Percentiles rank a stretch among this genome's conserved stretches.
Conservation (phyloP, 352 stramenopile genomes). For the Phytopythium helicoides region DNA sequence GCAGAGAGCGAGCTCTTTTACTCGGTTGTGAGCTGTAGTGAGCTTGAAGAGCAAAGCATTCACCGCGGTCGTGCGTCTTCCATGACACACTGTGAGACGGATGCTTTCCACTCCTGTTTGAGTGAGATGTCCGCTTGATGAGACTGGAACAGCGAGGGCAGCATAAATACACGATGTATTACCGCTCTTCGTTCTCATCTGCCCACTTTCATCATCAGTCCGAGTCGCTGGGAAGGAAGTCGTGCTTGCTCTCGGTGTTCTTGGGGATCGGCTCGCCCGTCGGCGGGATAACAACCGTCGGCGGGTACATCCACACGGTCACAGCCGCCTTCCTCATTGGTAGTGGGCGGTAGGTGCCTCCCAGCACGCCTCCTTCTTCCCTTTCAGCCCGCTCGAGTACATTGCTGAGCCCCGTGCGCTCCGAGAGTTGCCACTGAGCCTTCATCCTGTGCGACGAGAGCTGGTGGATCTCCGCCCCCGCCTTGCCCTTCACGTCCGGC, state of each 20-base stretch:
- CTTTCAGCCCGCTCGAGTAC: slow-evolving; percentile 31
- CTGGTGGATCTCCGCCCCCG: slow-evolving; percentile 24
- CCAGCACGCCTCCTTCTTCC: slow-evolving; percentile 8
- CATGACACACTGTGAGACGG: slow-evolving; percentile 1
- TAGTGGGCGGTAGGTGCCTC: slow-evolving; percentile 42
- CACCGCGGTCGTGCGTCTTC: slow-evolving; percentile 1
- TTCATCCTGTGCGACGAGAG: slow-evolving; percentile 32
- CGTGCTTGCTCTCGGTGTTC: slow-evolving; percentile 27
- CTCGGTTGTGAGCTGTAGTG: too few relatives aligned
- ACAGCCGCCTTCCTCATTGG: slow-evolving; percentile 55
- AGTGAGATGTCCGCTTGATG: too few relatives aligned
- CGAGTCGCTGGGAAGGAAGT: slow-evolving; percentile 41
- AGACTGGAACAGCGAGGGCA: too few relatives aligned
- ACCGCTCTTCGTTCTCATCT: background rate
- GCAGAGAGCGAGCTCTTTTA: too few relatives aligned
- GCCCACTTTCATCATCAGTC: background rate
- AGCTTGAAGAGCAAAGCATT: background rate
- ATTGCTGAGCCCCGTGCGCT: slow-evolving; percentile 50
- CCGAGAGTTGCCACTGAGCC: slow-evolving; percentile 58
- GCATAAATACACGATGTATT: background rate
- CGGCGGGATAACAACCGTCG: slow-evolving; percentile 53
- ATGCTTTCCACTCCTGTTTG: slow-evolving; percentile 5
- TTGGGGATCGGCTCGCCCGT: slow-evolving; percentile 53
- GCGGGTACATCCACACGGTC: slow-evolving; percentile 72
- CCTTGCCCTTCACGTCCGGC: slow-evolving; percentile 40